These are phyloP conservation scores for Angomonas deanei DNA, from an alignment of 208 protist genomes.

Conservation along the genomic window DNA sequence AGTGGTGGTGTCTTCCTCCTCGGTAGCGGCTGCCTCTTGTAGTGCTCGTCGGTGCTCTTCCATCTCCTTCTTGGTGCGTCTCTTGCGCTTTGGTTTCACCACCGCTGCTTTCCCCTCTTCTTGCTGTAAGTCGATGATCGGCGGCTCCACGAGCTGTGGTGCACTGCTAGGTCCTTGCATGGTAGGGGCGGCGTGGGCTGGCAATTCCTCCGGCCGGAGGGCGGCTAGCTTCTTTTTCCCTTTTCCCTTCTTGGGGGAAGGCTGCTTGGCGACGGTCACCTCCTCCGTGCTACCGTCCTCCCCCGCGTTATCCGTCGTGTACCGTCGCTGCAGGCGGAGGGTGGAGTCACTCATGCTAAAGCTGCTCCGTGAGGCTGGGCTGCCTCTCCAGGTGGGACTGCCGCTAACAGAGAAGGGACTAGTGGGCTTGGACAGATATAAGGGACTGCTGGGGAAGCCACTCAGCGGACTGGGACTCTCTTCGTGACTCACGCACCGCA, in stretches of 20 bases:
- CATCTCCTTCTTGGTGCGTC: slow-evolving; percentile 7
- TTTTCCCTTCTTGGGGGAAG: too few relatives aligned
- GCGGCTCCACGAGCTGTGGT: too few relatives aligned
- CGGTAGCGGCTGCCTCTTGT: neutral
- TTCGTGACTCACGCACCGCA: too few relatives aligned
- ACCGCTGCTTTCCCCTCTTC: neutral
- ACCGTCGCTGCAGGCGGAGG: too few relatives aligned
- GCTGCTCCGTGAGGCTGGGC: neutral
- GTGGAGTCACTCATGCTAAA: too few relatives aligned
- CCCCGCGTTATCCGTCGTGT: too few relatives aligned
- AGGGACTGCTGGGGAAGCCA: neutral
- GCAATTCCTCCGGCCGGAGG: too few relatives aligned
- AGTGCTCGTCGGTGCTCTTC: neutral
- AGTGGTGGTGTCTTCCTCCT: neutral
- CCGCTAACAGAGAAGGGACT: neutral
- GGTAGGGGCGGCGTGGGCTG: too few relatives aligned
- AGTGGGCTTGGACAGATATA: neutral
- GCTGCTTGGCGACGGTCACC: too few relatives aligned
- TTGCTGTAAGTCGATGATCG: neutral
- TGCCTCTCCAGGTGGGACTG: neutral
- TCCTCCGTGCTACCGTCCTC: too few relatives aligned
- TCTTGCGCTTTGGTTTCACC: neutral
- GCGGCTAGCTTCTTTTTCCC: too few relatives aligned
- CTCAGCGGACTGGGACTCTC: neutral
- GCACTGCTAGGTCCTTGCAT: too few relatives aligned